phyloP scores from a whole-genome alignment of 169 alveolate genomes.

The Cryptosporidium felis region DNA sequence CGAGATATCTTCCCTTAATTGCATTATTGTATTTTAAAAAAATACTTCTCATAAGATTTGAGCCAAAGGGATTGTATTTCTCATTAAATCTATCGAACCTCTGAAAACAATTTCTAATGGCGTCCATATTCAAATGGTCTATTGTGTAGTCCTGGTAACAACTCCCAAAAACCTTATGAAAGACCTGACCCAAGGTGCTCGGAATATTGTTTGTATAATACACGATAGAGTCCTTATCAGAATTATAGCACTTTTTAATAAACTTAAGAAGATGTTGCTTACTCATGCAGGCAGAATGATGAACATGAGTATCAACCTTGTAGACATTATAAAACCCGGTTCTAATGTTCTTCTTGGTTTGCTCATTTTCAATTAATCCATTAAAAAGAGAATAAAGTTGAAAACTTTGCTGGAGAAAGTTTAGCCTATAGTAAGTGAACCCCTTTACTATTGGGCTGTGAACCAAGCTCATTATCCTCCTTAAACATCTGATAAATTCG shows the following conservation, averaged over 20 bases:
- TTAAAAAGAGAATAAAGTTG: conserved; percentile 77
- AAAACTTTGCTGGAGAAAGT: conserved; percentile 77
- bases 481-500: conserved; percentile 36
- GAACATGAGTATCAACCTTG: conserved; percentile 94
- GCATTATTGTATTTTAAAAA: conserved; percentile 89
- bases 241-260: conserved; percentile 75
- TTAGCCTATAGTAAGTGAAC: conserved; percentile 77
- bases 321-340: conserved; percentile 90
- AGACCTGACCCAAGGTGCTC: conserved; percentile 78
- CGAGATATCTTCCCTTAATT: conserved; percentile 81
- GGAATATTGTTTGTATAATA: conserved; percentile 75
- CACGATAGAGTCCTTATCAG: conserved; percentile 75
- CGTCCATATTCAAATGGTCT: conserved; percentile 84
- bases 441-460: conserved; percentile 78
- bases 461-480: conserved; percentile 49
- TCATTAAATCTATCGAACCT: conserved; percentile 91
- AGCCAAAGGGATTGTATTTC: conserved; percentile 90
- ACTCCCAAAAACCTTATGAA: conserved; percentile 79
- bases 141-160: conserved; percentile 79
- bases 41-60: conserved; percentile 84
- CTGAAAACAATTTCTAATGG: conserved; percentile 87
- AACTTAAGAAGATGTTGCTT: conserved; percentile 88
- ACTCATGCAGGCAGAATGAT: conserved; percentile 90
- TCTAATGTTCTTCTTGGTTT: conserved; percentile 75
- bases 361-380: conserved; percentile 78